A percentile compares a stretch with the other conserved stretches of the same genome.
Conservation (phyloP, 1,139 yeast genomes). For the Pichia sp. region DNA sequence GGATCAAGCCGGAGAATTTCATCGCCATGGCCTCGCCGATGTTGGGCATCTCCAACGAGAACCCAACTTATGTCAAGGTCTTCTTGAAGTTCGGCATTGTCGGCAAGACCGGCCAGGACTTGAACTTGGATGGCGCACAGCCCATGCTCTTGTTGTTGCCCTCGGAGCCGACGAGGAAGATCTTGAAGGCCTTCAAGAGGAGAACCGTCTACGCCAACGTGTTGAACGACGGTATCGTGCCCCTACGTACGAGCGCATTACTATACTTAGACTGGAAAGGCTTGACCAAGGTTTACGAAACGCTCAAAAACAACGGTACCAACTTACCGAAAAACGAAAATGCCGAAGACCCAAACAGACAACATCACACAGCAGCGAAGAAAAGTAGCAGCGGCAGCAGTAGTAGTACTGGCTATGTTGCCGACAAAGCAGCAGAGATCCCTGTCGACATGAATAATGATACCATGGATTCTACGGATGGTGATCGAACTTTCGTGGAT, state of each 20-base stretch:
- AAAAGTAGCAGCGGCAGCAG: neutral
- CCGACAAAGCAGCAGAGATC: slow-evolving; percentile 25
- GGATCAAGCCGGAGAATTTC: slow-evolving; percentile 72
- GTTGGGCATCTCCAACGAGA: slow-evolving; percentile 79
- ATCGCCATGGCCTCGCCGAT: slow-evolving; percentile 84
- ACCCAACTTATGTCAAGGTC: slow-evolving; percentile 80
- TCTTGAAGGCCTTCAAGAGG: slow-evolving; percentile 57
- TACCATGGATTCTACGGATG: neutral
- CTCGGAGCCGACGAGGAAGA: slow-evolving; percentile 71
- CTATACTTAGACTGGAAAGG: slow-evolving; percentile 75
- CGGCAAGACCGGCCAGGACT: slow-evolving; percentile 91
- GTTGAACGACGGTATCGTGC: slow-evolving; percentile 86
- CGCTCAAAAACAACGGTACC: slow-evolving; percentile 36
- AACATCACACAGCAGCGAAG: neutral
- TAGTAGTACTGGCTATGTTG: slow-evolving; percentile 6
- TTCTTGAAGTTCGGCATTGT: slow-evolving; percentile 85
- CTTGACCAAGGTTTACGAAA: slow-evolving; percentile 41
- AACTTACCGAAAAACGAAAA: slow-evolving; percentile 24
- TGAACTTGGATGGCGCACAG: slow-evolving; percentile 57
- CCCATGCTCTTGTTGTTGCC: slow-evolving; percentile 77
- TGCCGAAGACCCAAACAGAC: neutral
- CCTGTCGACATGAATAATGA: slow-evolving; percentile 22
- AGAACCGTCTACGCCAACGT: slow-evolving; percentile 78
- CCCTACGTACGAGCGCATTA: slow-evolving; percentile 80
- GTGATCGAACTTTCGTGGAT: slow-evolving; percentile 1